Evolutionary conservation across 345 rosid species (phyloP).

Genomic region (Cardamine chenopodiifolia): DNA sequence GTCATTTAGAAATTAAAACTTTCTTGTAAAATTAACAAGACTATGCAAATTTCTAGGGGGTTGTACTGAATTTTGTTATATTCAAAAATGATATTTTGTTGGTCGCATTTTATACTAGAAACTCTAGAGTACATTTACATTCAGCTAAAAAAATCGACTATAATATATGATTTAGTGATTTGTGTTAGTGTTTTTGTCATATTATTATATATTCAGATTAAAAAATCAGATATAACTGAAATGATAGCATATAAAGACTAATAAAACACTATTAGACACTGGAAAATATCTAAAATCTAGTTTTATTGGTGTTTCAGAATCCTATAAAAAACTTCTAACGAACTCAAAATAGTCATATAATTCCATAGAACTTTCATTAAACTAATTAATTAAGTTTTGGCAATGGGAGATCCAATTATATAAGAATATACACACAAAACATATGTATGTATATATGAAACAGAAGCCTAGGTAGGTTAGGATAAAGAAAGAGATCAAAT

Average conservation of each 20-base stretch:
- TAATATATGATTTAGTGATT: not conserved
- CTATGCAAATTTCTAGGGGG: not conserved
- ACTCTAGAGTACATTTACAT: not conserved
- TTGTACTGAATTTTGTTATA: not conserved
- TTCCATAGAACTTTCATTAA: not conserved
- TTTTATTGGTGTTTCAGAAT: not conserved
- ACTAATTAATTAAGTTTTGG: not conserved
- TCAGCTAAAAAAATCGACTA: not conserved
- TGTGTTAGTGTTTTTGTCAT: not conserved
- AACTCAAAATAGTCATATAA: not conserved
- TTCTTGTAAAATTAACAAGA: not conserved
- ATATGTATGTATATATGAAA: conserved; percentile 6
- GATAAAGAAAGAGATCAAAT: conserved; percentile 43
- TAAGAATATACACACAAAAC: not conserved
- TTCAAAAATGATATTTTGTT: not conserved
- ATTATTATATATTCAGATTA: too few relatives aligned
- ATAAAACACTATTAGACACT: not conserved
- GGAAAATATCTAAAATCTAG: not conserved
- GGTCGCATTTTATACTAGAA: not conserved
- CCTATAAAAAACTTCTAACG: not conserved
- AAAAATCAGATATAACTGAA: not conserved
- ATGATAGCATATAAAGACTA: not conserved
- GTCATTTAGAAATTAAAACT: not conserved
- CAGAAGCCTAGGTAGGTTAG: conserved; percentile 23
- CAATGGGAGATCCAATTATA: not conserved